These are phyloP conservation scores for Xylaria sp. DNA, from an alignment of 2,329 filamentous ascomycete genomes.

Conservation along the genomic window DNA sequence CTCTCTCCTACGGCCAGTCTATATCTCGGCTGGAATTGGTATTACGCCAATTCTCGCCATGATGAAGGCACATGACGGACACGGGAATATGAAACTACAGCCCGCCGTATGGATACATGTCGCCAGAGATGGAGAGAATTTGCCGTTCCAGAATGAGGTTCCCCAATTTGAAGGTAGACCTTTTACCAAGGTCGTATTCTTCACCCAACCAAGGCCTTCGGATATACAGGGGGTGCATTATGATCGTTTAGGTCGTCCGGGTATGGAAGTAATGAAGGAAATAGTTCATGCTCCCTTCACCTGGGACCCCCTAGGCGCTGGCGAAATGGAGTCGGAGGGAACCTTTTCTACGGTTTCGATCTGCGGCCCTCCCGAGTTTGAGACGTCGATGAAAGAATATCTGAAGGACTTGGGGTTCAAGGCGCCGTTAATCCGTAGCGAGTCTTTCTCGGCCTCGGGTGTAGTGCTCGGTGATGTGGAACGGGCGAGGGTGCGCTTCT, in stretches of 20 bases:
- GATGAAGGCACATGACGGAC: conserved; percentile 41
- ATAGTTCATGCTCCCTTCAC: conserved; percentile 34
- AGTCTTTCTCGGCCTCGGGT: conserved; percentile 32
- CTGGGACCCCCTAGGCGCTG: conserved; percentile 35
- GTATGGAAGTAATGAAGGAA: conserved; percentile 23
- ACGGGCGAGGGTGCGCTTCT: conserved; percentile 36
- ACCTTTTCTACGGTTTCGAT: conserved; percentile 35
- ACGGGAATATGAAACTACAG: conserved; percentile 31
- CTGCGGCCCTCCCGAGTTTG: conserved; percentile 39
- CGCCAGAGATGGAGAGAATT: conserved; percentile 18
- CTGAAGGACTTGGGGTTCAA: conserved; percentile 28
- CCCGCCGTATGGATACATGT: conserved; percentile 43
- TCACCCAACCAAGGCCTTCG: conserved; percentile 33
- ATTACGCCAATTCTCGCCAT: conserved; percentile 43
- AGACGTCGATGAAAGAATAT: conserved; percentile 24
- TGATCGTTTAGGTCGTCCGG: conserved; percentile 36
- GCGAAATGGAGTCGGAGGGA: conserved; percentile 30
- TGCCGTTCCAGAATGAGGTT: conserved; percentile 35
- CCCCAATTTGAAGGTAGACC: conserved; percentile 24
- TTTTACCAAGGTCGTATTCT: conserved; percentile 37
- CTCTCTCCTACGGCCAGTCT: conserved; percentile 35
- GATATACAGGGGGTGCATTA: conserved; percentile 34
- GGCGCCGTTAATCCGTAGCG: conserved; percentile 37
- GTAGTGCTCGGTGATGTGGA: conserved; percentile 32
- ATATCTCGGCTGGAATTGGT: conserved; percentile 43